Percentiles rank a stretch among this genome's conserved stretches.
These are phyloP conservation scores for Talaromyces sp. DNA, from an alignment of 2,329 filamentous ascomycete species.

Conservation along the genomic window DNA sequence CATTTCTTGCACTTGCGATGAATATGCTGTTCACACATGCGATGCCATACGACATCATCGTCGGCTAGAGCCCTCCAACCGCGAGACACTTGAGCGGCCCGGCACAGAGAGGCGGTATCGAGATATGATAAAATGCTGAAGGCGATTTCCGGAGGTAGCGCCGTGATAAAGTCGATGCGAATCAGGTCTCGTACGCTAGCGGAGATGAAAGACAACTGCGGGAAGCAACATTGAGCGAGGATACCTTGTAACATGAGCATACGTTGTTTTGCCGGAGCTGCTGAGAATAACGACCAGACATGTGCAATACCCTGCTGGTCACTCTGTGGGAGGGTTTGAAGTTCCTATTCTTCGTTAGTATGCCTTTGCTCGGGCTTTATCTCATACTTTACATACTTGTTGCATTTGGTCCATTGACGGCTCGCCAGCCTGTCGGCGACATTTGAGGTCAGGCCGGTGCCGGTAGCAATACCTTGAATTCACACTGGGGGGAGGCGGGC, in stretches of 20 bases:
- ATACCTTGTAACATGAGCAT: slow-evolving; percentile 96
- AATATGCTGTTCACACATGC: slow-evolving; percentile 97
- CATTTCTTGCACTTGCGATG: slow-evolving; percentile 91
- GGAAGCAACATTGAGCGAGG: slow-evolving; percentile 94
- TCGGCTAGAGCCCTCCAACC: slow-evolving; percentile 88
- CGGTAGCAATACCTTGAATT: slow-evolving; percentile 96
- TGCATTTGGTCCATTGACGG: slow-evolving; percentile 94
- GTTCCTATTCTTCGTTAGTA: slow-evolving; percentile 51
- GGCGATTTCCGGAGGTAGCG: slow-evolving; percentile 81
- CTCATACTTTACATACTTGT: slow-evolving; percentile 52
- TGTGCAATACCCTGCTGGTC: slow-evolving; percentile 96
- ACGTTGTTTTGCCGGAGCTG: slow-evolving; percentile 86
- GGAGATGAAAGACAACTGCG: slow-evolving; percentile 88
- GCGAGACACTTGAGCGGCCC: slow-evolving; percentile 87
- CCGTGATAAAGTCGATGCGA: slow-evolving; percentile 92
- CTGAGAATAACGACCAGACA: slow-evolving; percentile 96
- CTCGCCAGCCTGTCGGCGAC: slow-evolving; percentile 86
- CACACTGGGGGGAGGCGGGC: slow-evolving; percentile 42
- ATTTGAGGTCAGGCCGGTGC: slow-evolving; percentile 90
- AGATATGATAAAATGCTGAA: slow-evolving; percentile 91
- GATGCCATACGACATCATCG: slow-evolving; percentile 95
- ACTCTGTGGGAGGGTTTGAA: slow-evolving; percentile 71
- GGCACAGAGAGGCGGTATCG: slow-evolving; percentile 90
- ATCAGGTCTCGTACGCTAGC: slow-evolving; percentile 88
- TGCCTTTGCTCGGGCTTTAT: neutral